These are phyloP conservation scores for Cryoendolithus antarcticus DNA, from an alignment of 2,329 filamentous ascomycete species.

Conservation along the genomic window DNA sequence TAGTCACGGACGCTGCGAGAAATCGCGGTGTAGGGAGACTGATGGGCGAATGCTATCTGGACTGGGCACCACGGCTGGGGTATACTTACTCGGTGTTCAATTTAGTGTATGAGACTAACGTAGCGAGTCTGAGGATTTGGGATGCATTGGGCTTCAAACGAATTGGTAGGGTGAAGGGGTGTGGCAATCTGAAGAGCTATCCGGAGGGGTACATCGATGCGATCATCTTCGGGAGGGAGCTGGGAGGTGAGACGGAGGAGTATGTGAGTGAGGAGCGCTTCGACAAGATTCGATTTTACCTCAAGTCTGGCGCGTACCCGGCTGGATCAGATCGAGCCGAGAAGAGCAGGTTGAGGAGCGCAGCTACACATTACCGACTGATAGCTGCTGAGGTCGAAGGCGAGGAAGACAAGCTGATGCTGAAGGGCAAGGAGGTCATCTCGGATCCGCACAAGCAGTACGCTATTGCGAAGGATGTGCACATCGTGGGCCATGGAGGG, in stretches of 20 bases:
- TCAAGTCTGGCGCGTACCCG: slow-evolving; percentile 89
- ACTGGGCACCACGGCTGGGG: slow-evolving; percentile 47
- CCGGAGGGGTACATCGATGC: slow-evolving; percentile 36
- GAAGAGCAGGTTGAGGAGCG: slow-evolving; percentile 85
- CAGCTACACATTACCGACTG: slow-evolving; percentile 90
- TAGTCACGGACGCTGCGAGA: slow-evolving; percentile 35
- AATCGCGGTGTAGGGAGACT: slow-evolving; percentile 38
- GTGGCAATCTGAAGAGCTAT: slow-evolving; percentile 37
- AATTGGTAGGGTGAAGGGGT: slow-evolving; percentile 61
- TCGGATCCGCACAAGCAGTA: slow-evolving; percentile 82
- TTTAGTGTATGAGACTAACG: slow-evolving; percentile 86
- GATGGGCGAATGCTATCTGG: slow-evolving; percentile 41
- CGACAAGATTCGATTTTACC: slow-evolving; percentile 96
- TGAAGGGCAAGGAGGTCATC: slow-evolving; percentile 96
- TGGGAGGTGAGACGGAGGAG: slow-evolving; percentile 57
- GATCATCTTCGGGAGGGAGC: slow-evolving; percentile 49
- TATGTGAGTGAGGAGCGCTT: slow-evolving; percentile 90
- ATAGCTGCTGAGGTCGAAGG: slow-evolving; percentile 36
- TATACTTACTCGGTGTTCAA: slow-evolving; percentile 93
- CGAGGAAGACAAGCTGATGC: slow-evolving; percentile 68
- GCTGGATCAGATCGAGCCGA: slow-evolving; percentile 86
- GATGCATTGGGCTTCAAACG: slow-evolving; percentile 86
- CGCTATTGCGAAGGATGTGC: slow-evolving; percentile 69
- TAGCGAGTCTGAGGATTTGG: slow-evolving; percentile 82
- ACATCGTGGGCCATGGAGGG: slow-evolving; percentile 67